Base-by-base conservation (phyloP, 2,329 filamentous ascomycete genomes). In the Fusarium xyrophilum region DNA sequence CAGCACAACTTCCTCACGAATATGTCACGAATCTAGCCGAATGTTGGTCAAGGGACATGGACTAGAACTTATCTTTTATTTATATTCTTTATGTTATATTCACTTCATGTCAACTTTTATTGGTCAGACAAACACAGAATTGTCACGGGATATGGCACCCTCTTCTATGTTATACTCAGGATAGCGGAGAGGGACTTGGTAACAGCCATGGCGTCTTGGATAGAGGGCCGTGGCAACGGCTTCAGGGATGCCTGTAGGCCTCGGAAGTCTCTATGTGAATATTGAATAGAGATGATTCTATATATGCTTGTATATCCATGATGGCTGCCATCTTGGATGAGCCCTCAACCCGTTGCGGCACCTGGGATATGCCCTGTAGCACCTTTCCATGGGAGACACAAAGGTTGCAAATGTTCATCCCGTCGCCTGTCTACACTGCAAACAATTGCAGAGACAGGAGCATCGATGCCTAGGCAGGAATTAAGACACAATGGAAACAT, bases 131-230 rank as follows among this genome's bases (percentile, higher is more conserved):
- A 62, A 63, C 32, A 62, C 56, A 62, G 61, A 61, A 56, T 63
- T 60, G 59, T 67, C 52, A 58, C 65, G 63, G 71, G 67, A 74
- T 62, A 65, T 69, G 66, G 65, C 66, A 69, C 56, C 66, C 67
- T 68, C 72, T 59, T 57, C 67, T 71, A 65, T 65, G 60, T 66
- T 63, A 54, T 60, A 66, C 55, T 67, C 58, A 61, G 59, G 62
- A 69, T 59, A 68, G 66, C 65, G 62, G 56, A 54, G 56, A 68
- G 61, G 65, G 56, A 63, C 67, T 65, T 69, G 72, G 52, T 70
- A 74, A 67, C 69, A 69, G 70, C 68, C 66, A 71, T 63, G 74
- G 74, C 74, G 74, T 76, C 74, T 74, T 71, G 70, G 74, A 64
- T 54, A 68, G 66, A 54, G 65, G 65, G 68, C 69, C 64, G 64